These are phyloP conservation scores for Nowakowskiella sp. DNA, from an alignment of 192 early-diverging fungal species.

Conservation along the genomic window DNA sequence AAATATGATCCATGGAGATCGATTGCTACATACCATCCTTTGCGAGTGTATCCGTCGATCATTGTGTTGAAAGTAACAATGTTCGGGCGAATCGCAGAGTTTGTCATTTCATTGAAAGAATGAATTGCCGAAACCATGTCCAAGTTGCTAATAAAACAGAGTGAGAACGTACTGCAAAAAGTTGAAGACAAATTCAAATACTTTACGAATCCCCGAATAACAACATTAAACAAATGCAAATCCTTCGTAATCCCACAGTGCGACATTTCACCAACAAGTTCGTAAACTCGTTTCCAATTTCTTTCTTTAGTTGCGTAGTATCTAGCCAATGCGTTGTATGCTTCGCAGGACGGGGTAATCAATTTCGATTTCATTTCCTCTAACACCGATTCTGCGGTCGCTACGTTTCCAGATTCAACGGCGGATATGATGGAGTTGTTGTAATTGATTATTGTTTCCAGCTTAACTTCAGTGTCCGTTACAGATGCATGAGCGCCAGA, in stretches of 20 bases:
- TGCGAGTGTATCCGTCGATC: neutral
- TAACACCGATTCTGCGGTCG: neutral
- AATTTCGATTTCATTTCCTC: neutral
- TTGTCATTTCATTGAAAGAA: neutral
- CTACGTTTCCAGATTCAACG: neutral
- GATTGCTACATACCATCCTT: too few relatives aligned
- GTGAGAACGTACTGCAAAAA: neutral
- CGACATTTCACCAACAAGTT: neutral
- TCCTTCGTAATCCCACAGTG: neutral
- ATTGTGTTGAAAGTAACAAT: neutral
- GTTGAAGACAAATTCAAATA: neutral
- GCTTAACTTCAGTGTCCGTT: too few relatives aligned
- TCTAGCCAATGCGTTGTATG: neutral
- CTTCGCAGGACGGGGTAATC: neutral
- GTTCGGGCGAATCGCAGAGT: neutral
- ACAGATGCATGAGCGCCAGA: too few relatives aligned
- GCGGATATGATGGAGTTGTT: neutral
- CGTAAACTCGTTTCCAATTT: neutral
- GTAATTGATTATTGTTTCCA: too few relatives aligned
- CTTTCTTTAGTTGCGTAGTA: neutral
- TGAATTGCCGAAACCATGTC: neutral
- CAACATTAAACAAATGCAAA: neutral
- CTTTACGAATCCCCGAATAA: constrained; percentile 1
- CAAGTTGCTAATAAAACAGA: neutral
- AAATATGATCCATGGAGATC: too few relatives aligned